phyloP scores from a whole-genome alignment of 2,329 filamentous ascomycete species.

The Colletotrichum acutatum region DNA sequence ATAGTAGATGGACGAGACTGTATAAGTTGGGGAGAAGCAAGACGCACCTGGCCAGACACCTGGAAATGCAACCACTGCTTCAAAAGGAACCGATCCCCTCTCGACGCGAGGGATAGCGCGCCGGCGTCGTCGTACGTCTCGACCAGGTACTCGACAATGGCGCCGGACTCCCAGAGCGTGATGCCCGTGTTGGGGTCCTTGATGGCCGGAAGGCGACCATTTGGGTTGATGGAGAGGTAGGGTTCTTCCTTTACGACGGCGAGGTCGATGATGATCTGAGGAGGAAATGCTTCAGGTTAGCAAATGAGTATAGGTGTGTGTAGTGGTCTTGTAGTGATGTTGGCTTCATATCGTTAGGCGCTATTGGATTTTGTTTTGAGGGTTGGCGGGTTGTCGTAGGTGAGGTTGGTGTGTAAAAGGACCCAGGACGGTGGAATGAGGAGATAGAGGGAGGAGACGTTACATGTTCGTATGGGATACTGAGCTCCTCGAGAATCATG shows the following conservation, averaged over 20 bases:
- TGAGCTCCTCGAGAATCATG: constrained; percentile 50
- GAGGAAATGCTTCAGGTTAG: too few species aligned
- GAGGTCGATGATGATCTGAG: constrained; percentile 33
- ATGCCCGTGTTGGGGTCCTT: constrained; percentile 48
- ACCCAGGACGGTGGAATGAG: background rate
- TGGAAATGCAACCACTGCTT: constrained; percentile 27
- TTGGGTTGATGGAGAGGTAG: constrained; percentile 46
- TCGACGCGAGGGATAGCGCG: constrained; percentile 41
- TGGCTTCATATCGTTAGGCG: too few species aligned
- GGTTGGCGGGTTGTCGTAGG: too few species aligned
- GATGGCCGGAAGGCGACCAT: constrained; percentile 48
- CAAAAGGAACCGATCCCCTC: constrained; percentile 42
- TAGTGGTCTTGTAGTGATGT: too few species aligned
- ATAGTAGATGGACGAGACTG: too few species aligned
- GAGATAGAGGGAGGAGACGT: background rate
- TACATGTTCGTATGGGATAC: constrained; percentile 45
- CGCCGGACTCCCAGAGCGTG: constrained; percentile 44
- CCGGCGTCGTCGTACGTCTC: constrained; percentile 43
- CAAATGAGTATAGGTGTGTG: too few species aligned
- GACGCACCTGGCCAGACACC: constrained; percentile 26
- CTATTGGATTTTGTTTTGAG: too few species aligned
- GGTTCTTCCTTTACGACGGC: constrained; percentile 40
- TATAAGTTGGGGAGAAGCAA: too few species aligned
- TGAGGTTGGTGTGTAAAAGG: too few species aligned
- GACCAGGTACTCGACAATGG: constrained; percentile 45